These are phyloP conservation scores for Debaryomyces singareniensis DNA, from an alignment of 1,139 yeast species.

Conservation along the genomic window DNA sequence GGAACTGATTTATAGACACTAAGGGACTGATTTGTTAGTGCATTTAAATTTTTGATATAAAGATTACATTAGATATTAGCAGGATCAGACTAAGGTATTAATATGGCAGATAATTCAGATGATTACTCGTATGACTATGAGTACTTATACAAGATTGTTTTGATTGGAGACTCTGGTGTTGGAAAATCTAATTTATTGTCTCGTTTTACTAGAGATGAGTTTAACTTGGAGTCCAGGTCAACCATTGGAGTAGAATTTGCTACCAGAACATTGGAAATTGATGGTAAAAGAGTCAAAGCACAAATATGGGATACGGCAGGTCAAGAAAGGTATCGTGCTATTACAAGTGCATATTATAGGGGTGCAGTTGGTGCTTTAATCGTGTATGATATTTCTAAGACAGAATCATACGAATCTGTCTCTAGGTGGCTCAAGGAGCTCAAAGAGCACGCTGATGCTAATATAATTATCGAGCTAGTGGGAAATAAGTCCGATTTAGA, in stretches of 20 bases:
- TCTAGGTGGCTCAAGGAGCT: slow-evolving; percentile 93
- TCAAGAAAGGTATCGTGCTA: slow-evolving; percentile 96
- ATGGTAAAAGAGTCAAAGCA: slow-evolving; percentile 92
- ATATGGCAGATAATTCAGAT: slow-evolving; percentile 47
- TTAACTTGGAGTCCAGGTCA: slow-evolving; percentile 87
- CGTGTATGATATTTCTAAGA: slow-evolving; percentile 91
- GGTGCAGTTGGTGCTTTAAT: slow-evolving; percentile 98
- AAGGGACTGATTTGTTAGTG: too few species aligned
- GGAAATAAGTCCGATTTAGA: slow-evolving; percentile 86
- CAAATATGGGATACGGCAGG: slow-evolving; percentile 99
- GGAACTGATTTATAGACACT: too few species aligned
- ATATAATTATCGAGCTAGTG: slow-evolving; percentile 91
- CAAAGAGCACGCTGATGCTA: slow-evolving; percentile 95
- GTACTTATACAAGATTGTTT: slow-evolving; percentile 87
- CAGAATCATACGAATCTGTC: slow-evolving; percentile 88
- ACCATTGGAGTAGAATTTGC: slow-evolving; percentile 99
- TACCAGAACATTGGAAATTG: slow-evolving; percentile 90
- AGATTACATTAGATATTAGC: too few species aligned
- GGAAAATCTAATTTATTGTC: slow-evolving; percentile 93
- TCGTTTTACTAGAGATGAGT: slow-evolving; percentile 92
- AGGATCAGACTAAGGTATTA: slow-evolving; percentile 1
- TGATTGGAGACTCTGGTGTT: slow-evolving; percentile 97
- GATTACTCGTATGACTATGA: slow-evolving; percentile 92
- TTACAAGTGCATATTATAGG: slow-evolving; percentile 93
- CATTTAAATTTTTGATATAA: too few species aligned